Evolutionary conservation across 2,329 filamentous ascomycete species (phyloP).

Genomic region (Aspergillus hiratsukae): DNA sequence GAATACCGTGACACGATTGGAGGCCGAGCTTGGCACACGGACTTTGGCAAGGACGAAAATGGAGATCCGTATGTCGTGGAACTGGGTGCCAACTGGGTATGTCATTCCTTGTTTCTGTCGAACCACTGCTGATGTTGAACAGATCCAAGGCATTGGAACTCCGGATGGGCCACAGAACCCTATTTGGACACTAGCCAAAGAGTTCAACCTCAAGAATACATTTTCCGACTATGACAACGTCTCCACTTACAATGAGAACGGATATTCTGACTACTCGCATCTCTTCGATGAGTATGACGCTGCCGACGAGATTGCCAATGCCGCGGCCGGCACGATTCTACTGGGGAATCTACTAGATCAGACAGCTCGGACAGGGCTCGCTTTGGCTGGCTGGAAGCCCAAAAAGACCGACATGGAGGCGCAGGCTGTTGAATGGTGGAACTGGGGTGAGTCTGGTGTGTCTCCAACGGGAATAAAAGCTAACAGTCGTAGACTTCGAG

Average conservation of each 20-base stretch:
- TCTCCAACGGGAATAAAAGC: neutral
- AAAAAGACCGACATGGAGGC: conserved; percentile 49
- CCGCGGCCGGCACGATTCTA: conserved; percentile 54
- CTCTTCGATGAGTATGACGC: conserved; percentile 50
- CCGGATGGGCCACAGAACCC: conserved; percentile 45
- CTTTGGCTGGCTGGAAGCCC: conserved; percentile 58
- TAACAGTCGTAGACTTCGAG: conserved; percentile 49
- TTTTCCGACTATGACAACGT: conserved; percentile 58
- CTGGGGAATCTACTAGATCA: conserved; percentile 58
- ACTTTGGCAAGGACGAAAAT: conserved; percentile 50
- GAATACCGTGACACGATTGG: conserved; percentile 61
- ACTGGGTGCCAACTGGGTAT: conserved; percentile 63
- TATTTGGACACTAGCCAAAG: conserved; percentile 57
- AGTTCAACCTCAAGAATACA: conserved; percentile 53
- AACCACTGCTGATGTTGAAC: neutral
- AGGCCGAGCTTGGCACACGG: conserved; percentile 54
- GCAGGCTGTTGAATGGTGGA: conserved; percentile 60
- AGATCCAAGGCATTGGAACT: conserved; percentile 42
- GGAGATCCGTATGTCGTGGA: conserved; percentile 57
- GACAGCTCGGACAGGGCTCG: conserved; percentile 54
- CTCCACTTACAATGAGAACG: conserved; percentile 56
- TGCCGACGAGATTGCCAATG: conserved; percentile 43
- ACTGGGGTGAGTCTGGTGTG: conserved; percentile 28
- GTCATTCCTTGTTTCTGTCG: neutral
- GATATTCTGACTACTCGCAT: conserved; percentile 47